Conservation (phyloP, 2,329 filamentous ascomycete genomes). For the Alternaria tenuissima region DNA sequence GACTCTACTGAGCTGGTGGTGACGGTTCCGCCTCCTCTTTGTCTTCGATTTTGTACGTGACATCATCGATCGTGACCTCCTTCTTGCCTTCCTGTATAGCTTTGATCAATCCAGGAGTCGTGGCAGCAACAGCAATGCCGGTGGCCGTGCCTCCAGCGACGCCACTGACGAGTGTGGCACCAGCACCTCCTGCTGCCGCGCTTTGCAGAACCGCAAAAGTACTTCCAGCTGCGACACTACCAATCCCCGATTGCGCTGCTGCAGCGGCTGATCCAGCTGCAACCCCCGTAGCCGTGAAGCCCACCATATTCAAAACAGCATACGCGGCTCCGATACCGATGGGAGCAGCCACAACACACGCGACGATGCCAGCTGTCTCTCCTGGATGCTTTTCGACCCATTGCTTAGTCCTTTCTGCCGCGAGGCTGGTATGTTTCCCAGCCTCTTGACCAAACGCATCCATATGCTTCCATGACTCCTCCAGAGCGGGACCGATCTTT, state of each 20-base stretch:
- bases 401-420: constrained; percentile 4
- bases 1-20: neutral
- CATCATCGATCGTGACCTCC: neutral
- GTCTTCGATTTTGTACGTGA: neutral
- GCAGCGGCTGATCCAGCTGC: constrained; percentile 25
- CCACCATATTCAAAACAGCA: constrained; percentile 7
- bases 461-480: constrained; percentile 13
- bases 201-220: constrained; percentile 29
- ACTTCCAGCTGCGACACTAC: constrained; percentile 24
- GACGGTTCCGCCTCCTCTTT: neutral
- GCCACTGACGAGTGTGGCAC: constrained; percentile 18
- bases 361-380: constrained; percentile 15
- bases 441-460: constrained; percentile 14
- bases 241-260: constrained; percentile 20
- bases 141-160: constrained; percentile 15
- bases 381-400: constrained; percentile 24
- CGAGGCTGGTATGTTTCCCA: constrained; percentile 2
- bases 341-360: constrained; percentile 15
- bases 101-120: constrained; percentile 9
- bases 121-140: constrained; percentile 15
- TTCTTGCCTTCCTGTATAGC: neutral
- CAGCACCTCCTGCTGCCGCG: constrained; percentile 26
- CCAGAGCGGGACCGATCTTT: constrained; percentile 5
- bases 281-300: constrained; percentile 23
- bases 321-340: constrained; percentile 11